phyloP scores from a whole-genome alignment of 2,329 filamentous ascomycete species.

The Monosporascus sp. region DNA sequence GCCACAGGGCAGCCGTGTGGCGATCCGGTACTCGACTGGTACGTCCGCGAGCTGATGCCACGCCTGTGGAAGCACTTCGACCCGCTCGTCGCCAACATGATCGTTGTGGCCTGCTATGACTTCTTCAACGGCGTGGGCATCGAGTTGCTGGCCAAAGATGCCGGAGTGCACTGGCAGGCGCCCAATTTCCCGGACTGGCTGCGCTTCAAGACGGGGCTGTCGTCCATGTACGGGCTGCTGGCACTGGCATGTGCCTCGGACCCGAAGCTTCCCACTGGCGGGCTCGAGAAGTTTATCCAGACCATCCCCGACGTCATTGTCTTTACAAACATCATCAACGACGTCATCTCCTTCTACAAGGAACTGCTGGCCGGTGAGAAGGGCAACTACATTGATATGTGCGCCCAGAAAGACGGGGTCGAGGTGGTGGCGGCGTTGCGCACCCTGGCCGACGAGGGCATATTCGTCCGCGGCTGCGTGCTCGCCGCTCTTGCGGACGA shows the following conservation, averaged over 20 bases:
- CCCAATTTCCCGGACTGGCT: conserved; percentile 4
- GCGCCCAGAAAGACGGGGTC: conserved; percentile 4
- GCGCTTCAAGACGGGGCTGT: conserved; percentile 8
- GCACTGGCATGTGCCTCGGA: conserved; percentile 2
- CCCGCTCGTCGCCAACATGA: conserved; percentile 7
- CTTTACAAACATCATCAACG: conserved; percentile 7
- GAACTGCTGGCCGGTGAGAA: conserved; percentile 5
- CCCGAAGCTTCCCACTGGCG: neutral
- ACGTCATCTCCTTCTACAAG: conserved; percentile 10
- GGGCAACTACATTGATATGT: conserved; percentile 6
- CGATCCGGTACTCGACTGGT: conserved; percentile 7
- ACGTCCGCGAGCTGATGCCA: conserved; percentile 3
- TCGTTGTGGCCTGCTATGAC: conserved; percentile 6
- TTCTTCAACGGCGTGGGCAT: conserved; percentile 4
- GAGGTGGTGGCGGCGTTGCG: neutral
- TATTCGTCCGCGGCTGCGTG: neutral
- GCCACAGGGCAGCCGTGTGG: conserved; percentile 1
- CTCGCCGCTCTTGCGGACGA: neutral
- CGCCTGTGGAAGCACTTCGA: conserved; percentile 4
- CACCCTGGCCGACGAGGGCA: conserved; percentile 2
- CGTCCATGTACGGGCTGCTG: conserved; percentile 6
- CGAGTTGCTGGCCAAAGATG: neutral
- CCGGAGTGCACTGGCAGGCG: neutral
- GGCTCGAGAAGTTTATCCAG: conserved; percentile 1
- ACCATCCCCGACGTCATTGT: conserved; percentile 3